Conservation (phyloP, 2,329 filamentous ascomycete genomes). For the Byssothecium circinans region DNA sequence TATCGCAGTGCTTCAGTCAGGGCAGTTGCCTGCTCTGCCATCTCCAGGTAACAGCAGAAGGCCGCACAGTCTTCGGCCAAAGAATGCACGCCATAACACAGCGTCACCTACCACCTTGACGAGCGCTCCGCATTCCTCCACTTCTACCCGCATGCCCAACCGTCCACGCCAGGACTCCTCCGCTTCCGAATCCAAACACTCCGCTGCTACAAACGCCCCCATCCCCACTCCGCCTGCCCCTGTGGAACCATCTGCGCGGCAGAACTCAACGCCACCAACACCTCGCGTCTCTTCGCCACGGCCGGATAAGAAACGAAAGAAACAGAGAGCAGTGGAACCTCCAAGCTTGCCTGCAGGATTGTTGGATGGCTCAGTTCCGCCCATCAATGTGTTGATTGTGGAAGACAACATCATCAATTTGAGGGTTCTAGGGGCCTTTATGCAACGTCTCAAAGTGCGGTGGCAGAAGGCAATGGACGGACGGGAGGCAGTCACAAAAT, state of each 20-base stretch:
- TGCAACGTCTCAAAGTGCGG: constrained; percentile 91
- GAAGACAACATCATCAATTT: constrained; percentile 99
- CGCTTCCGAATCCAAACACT: constrained; percentile 49
- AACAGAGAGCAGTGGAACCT: constrained; percentile 42
- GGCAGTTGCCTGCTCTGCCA: constrained; percentile 80
- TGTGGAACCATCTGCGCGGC: constrained; percentile 47
- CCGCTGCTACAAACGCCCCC: constrained; percentile 50
- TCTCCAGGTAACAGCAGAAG: constrained; percentile 74
- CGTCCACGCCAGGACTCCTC: constrained; percentile 46
- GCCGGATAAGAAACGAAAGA: constrained; percentile 52
- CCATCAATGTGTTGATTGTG: constrained; percentile 96
- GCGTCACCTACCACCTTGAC: constrained; percentile 73
- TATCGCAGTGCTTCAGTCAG: constrained; percentile 79
- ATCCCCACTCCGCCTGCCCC: constrained; percentile 58
- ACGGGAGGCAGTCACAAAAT: constrained; percentile 88
- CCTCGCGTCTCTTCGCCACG: constrained; percentile 55
- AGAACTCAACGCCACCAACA: constrained; percentile 50
- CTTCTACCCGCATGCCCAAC: constrained; percentile 28
- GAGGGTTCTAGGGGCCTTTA: constrained; percentile 88
- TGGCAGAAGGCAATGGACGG: constrained; percentile 99
- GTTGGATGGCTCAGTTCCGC: constrained; percentile 81
- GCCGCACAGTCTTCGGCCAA: constrained; percentile 61
- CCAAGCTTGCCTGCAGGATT: constrained; percentile 57
- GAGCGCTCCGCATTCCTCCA: constrained; percentile 45
- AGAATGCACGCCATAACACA: constrained; percentile 71